phyloP scores from a whole-genome alignment of 2,329 filamentous ascomycete genomes.

The Tolypocladium nubicola region DNA sequence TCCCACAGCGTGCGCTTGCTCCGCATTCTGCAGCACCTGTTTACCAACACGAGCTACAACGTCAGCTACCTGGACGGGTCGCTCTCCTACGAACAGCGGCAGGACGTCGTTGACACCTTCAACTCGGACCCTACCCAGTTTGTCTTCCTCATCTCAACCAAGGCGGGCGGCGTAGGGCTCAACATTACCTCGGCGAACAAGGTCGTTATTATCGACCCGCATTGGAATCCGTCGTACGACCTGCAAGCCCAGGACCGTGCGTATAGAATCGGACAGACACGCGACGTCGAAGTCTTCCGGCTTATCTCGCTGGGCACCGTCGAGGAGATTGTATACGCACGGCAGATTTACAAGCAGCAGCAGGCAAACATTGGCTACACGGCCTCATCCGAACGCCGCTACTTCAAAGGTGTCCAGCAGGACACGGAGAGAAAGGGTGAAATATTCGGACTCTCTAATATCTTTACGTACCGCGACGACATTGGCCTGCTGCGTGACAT shows the following conservation, averaged over 20 bases:
- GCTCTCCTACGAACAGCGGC: slow-evolving; percentile 73
- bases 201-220: slow-evolving; percentile 91
- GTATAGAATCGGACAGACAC: slow-evolving; percentile 85
- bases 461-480: slow-evolving; percentile 73
- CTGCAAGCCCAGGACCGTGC: slow-evolving; percentile 93
- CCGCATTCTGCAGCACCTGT: slow-evolving; percentile 73
- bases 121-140: slow-evolving; percentile 82
- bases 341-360: slow-evolving; percentile 98
- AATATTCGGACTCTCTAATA: slow-evolving; percentile 81
- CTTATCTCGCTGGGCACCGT: slow-evolving; percentile 86
- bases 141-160: slow-evolving; percentile 91
- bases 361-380: slow-evolving; percentile 97
- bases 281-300: slow-evolving; percentile 92
- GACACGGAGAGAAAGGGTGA: slow-evolving; percentile 76
- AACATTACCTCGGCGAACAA: slow-evolving; percentile 98
- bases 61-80: slow-evolving; percentile 85
- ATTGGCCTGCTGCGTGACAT: slow-evolving; percentile 84
- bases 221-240: slow-evolving; percentile 95
- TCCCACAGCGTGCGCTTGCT: slow-evolving; percentile 83
- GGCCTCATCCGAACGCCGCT: slow-evolving; percentile 81
- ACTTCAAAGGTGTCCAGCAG: slow-evolving; percentile 91
- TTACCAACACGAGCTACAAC: slow-evolving; percentile 80
- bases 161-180: slow-evolving; percentile 82
- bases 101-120: slow-evolving; percentile 77
- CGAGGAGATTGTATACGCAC: slow-evolving; percentile 92